Base-by-base conservation (phyloP, 805 yeast genomes). In the Kluyveromyces aestuarii region DNA sequence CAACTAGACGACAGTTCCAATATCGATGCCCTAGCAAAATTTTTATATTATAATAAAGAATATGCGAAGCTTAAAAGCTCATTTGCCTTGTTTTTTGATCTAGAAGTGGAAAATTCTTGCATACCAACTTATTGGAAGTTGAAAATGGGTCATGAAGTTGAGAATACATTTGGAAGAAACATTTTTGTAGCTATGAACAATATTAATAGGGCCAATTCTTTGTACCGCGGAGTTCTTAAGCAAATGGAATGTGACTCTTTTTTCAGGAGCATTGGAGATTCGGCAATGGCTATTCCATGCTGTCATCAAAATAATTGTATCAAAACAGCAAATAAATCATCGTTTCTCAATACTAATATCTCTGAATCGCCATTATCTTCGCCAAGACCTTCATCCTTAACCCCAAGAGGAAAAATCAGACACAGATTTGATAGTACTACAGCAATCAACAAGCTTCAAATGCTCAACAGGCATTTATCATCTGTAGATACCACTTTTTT, bases 281-380 rank as follows among this genome's bases (percentile, higher is more conserved):
- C 81, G 0, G 78, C 76, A 0, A 59, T 76, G 47, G 70, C 77
- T 0, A 59, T 73, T 9, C 79, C 81, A 0, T 66, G 74, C 2
- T 58, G 57, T 56, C 40, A 43, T 33, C 37, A 43, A 16, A 8
- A 8, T 21, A 17, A 5, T 17, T 27, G 8, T 35, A 11, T 14
- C 18, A 17, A 9, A 8, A 4, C 18, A 13, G 9, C 8, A 11
- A 5, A 6, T 17, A 18, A 41, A 37, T 2, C 16, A 21, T 9
- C 14, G 8, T 2, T 6, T 27, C 5, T 6, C 40, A 18, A 10
- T 13, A 14, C n/a, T 37, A 2, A 33, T 17, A 1, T 25, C 13
- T 30, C 27, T 13, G 33, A 21, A 18, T 37, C 40, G 8, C 25
- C 40, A 17, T 10, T 17, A 38, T 9, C 40, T 30, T 63, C 65